Conservation (phyloP, 2,329 filamentous ascomycete genomes). For the Dendryphion nanum region DNA sequence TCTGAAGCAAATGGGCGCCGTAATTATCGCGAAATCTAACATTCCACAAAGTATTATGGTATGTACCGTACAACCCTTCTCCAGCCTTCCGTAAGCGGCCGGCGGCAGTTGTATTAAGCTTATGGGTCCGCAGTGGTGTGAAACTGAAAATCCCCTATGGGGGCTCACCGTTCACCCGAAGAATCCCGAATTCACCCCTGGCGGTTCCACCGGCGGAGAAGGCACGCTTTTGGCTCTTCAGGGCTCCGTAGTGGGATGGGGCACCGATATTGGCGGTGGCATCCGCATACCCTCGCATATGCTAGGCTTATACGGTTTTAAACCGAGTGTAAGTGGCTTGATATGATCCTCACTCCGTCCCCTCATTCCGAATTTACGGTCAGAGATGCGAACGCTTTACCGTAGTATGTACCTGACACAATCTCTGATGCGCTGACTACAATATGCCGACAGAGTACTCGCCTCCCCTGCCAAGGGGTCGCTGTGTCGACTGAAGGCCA, state of each 20-base stretch:
- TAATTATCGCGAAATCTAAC: constrained; percentile 52
- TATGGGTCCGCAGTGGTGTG: constrained; percentile 54
- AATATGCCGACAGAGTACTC: constrained; percentile 51
- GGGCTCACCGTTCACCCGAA: constrained; percentile 58
- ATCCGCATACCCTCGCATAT: constrained; percentile 61
- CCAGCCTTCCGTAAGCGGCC: background rate
- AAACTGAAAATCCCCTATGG: constrained; percentile 63
- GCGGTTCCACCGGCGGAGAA: constrained; percentile 61
- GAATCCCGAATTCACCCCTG: constrained; percentile 54
- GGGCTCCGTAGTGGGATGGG: constrained; percentile 57
- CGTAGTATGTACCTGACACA: no score
- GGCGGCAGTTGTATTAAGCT: background rate
- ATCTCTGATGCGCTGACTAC: constrained; percentile 2
- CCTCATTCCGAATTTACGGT: no score
- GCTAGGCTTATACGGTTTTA: constrained; percentile 57
- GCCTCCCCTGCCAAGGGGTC: constrained; percentile 59
- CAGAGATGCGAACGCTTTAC: no score
- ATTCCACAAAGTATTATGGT: constrained; percentile 58
- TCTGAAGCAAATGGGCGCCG: constrained; percentile 53
- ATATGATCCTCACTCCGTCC: background rate
- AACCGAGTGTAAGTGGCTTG: constrained; percentile 43
- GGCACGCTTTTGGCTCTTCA: constrained; percentile 55
- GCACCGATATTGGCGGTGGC: constrained; percentile 58
- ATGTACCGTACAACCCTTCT: constrained; percentile 9
- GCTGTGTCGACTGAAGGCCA: constrained; percentile 63